phyloP scores from a whole-genome alignment of 169 alveolate species.

The Plasmodium inui region DNA sequence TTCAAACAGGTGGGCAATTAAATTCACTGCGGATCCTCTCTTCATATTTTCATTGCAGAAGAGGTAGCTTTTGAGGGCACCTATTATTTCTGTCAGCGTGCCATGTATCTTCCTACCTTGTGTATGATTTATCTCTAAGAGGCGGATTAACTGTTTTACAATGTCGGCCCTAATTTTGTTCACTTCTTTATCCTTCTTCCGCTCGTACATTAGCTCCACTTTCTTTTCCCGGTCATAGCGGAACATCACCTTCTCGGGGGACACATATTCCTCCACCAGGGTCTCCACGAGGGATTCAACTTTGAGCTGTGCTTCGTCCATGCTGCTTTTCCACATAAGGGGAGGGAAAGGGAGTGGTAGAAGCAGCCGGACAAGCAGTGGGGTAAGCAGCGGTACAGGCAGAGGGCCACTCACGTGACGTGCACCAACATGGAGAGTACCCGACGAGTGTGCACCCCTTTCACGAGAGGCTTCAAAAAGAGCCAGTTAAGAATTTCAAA shows the following conservation, averaged over 20 bases:
- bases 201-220: slow-evolving; percentile 44
- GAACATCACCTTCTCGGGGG: slow-evolving; percentile 61
- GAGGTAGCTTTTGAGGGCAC: neutral
- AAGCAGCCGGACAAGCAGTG: too few relatives aligned
- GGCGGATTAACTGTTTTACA: neutral
- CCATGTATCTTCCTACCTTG: neutral
- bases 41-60: slow-evolving; percentile 56
- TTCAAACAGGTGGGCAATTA: slow-evolving; percentile 27
- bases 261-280: slow-evolving; percentile 33
- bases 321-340: neutral
- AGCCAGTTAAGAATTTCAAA: neutral
- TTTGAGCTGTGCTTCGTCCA: neutral
- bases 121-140: neutral
- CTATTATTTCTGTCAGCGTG: slow-evolving; percentile 4
- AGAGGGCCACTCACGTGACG: neutral
- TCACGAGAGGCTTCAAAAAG: neutral
- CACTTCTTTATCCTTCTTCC: slow-evolving; percentile 54
- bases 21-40: slow-evolving; percentile 52
- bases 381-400: neutral
- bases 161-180: slow-evolving; percentile 43
- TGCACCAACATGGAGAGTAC: neutral
- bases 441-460: neutral
- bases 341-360: too few relatives aligned
- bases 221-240: slow-evolving; percentile 45
- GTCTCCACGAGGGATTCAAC: slow-evolving; percentile 23